These are phyloP conservation scores for Solanum chilense DNA, from an alignment of 257 asterid species.

Conservation along the genomic window DNA sequence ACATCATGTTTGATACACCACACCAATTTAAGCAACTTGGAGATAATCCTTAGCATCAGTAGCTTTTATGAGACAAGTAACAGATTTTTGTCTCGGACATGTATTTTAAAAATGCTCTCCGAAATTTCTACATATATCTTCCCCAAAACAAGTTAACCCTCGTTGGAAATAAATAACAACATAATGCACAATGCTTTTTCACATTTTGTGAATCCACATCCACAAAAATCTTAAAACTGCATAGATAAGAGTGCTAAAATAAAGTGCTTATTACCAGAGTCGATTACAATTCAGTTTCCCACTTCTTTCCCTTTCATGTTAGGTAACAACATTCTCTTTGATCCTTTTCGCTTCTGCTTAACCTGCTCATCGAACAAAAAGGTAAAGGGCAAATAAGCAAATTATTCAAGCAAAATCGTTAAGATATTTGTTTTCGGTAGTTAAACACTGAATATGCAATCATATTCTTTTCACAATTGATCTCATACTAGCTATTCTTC, in stretches of 20 bases:
- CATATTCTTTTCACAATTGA: neutral
- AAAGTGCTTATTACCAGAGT: slow-evolving; percentile 44
- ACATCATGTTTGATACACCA: neutral
- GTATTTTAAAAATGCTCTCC: neutral
- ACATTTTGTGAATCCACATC: neutral
- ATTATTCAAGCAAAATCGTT: neutral
- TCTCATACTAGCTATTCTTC: neutral
- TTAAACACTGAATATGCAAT: neutral
- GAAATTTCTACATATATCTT: neutral
- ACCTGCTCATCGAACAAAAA: slow-evolving; percentile 42
- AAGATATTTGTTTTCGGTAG: neutral
- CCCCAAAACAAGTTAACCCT: neutral
- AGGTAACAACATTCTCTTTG: slow-evolving; percentile 71
- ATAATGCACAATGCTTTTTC: neutral
- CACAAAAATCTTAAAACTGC: neutral
- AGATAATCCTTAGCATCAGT: neutral
- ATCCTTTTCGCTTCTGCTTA: slow-evolving; percentile 93
- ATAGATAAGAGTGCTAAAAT: neutral
- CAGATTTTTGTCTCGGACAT: neutral
- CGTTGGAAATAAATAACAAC: neutral
- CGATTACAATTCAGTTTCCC: slow-evolving; percentile 89
- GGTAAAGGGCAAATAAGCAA: neutral
- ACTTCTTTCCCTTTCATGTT: slow-evolving; percentile 87
- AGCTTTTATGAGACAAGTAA: neutral
- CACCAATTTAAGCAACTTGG: neutral